Evolutionary conservation across 2,329 filamentous ascomycete species (phyloP), one percentile per base, ranked within the genome.

Genomic region (Diaporthe sp.): DNA sequence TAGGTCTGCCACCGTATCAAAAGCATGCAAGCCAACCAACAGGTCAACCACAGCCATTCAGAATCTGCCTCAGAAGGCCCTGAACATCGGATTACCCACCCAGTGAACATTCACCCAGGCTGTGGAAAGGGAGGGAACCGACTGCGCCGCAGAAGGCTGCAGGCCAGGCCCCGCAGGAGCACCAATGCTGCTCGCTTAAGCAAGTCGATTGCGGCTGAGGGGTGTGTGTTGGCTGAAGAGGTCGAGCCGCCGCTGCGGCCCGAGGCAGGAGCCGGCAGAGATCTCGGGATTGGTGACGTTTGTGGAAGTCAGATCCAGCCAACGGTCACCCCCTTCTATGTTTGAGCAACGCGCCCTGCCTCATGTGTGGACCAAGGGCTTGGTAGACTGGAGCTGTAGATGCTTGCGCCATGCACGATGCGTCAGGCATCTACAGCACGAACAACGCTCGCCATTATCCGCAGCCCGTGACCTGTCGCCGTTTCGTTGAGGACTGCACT

Each of bases 231-330:
- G 28, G 25, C 10, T 9, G 30, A 35, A 15, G 58, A 13, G 58
- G 25, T 19, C 45, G n/a, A 50, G 64, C 47, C 19, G 64, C 47
- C 19, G 64, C 64, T 68, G 64, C 64, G 64, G 64, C 64, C 33
- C 28, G 33, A 54, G 64, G n/a, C 9, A 54, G 33, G 15, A 68
- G 33, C 64, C 45, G 47, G 47, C 25, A 28, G 22, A 38, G 8
- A n/a, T 22, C 1, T 4, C 64, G 64, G 61, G 47, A 28, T 54
- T 38, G 9, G 64, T 54, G 45, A 38, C 30, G 13, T 28, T 4
- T 52, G 35, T 5, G 64, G 64, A 54, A 54, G 30, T 40, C n/a
- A 40, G 4, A 28, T 28, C 45, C 47, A 19, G 33, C 64, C 64
- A 68, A 68, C 47, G 40, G 47, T n/a, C 33, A 30, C n/a, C 9